These are phyloP conservation scores for Suhomyces sp. DNA, from an alignment of 805 yeast species.

Conservation along the genomic window DNA sequence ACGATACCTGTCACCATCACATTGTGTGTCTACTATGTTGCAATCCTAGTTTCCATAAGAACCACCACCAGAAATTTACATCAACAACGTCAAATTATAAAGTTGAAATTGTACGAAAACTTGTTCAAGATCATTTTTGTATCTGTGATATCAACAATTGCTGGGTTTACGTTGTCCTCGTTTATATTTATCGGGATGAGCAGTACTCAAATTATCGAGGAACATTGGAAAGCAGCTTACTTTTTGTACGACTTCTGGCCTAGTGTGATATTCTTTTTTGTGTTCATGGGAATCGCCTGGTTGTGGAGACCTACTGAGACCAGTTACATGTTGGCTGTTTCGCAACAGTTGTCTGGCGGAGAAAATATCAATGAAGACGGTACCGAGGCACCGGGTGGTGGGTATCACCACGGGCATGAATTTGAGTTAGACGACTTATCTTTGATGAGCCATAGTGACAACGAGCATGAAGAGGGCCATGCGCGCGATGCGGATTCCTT, in stretches of 20 bases:
- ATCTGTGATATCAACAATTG: conserved; percentile 66
- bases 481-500: conserved; percentile 31
- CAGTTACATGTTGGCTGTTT: conserved; percentile 89
- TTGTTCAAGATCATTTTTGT: conserved; percentile 71
- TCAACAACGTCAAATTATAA: conserved; percentile 88
- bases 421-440: conserved; percentile 59
- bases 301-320: conserved; percentile 98
- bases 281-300: conserved; percentile 79
- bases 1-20: conserved; percentile 71
- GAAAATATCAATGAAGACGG: conserved; percentile 55
- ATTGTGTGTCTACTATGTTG: conserved; percentile 67
- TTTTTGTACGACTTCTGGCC: conserved; percentile 95
- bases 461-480: conserved; percentile 22
- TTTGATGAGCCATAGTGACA: conserved; percentile 48
- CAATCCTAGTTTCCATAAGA: conserved; percentile 70
- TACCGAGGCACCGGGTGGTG: conserved; percentile 20
- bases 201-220: conserved; percentile 71
- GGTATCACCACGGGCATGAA: conserved; percentile 39
- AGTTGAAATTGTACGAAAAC: conserved; percentile 79
- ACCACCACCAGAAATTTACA: conserved; percentile 69
- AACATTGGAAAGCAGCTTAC: conserved; percentile 89
- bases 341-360: conserved; percentile 72
- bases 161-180: conserved; percentile 68
- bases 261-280: conserved; percentile 77
- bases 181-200: conserved; percentile 72